Evolutionary conservation across 345 rosid genomes (phyloP).

Genomic region (Eucalyptus dawsonii): DNA sequence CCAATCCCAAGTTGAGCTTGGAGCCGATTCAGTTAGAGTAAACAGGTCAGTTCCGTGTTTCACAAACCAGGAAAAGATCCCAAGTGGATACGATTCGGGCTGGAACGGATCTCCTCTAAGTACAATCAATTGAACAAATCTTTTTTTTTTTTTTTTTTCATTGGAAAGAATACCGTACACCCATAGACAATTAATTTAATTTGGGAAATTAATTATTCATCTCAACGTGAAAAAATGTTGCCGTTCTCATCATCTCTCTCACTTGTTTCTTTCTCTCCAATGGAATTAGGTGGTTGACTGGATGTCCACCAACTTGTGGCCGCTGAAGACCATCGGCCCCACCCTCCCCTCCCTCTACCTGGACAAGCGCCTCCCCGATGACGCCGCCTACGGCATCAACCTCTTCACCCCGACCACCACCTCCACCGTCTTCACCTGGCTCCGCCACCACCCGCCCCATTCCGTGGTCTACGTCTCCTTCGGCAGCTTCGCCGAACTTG

Average conservation of each 20-base stretch:
- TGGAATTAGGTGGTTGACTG: neutral
- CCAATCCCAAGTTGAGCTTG: neutral
- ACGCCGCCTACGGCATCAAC: constrained; percentile 5
- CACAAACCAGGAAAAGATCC: neutral
- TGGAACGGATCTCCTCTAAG: neutral
- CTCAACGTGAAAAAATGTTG: no score
- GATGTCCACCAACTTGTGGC: constrained; percentile 9
- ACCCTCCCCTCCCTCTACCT: constrained; percentile 20
- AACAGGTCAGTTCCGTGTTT: neutral
- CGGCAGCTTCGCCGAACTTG: constrained; percentile 6
- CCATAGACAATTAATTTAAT: neutral
- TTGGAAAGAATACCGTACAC: neutral
- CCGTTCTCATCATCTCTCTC: neutral
- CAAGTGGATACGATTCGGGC: neutral
- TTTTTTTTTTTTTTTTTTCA: no score
- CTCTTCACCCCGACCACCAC: neutral
- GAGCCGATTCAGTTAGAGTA: neutral
- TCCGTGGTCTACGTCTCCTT: constrained; percentile 25
- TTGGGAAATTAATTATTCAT: neutral
- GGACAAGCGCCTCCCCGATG: constrained; percentile 6
- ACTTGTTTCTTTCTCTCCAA: neutral
- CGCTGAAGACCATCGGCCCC: constrained; percentile 11
- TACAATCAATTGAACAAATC: neutral
- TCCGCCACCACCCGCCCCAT: neutral
- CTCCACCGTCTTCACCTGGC: neutral